phyloP scores from a whole-genome alignment of 2,329 filamentous ascomycete genomes.

The Clonostachys solani region DNA sequence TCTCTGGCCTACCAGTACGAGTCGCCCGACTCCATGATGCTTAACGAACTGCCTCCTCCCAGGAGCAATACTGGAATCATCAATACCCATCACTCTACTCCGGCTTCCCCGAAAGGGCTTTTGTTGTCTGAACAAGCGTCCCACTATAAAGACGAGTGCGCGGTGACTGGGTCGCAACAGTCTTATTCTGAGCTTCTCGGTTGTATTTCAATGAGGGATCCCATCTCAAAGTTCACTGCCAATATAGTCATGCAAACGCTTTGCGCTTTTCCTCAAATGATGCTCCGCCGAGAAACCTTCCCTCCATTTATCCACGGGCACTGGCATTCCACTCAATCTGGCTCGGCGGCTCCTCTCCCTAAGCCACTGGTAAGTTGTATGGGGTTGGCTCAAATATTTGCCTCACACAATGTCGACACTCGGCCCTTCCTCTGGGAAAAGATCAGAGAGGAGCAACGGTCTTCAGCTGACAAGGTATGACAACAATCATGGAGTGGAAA shows the following conservation, averaged over 20 bases:
- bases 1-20: too few relatives aligned
- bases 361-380: slow-evolving; percentile 16
- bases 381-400: slow-evolving; percentile 16
- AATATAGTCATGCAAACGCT: slow-evolving; percentile 14
- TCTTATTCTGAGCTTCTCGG: too few relatives aligned
- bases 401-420: slow-evolving; percentile 11
- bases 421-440: slow-evolving; percentile 17
- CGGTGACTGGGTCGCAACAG: too few relatives aligned
- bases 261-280: slow-evolving; percentile 21
- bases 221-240: slow-evolving; percentile 8
- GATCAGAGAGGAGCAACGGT: slow-evolving; percentile 13
- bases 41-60: too few relatives aligned
- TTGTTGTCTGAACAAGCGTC: too few relatives aligned
- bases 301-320: slow-evolving; percentile 22
- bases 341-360: slow-evolving; percentile 3
- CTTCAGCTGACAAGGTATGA: slow-evolving; percentile 1
- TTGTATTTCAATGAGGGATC: not conserved
- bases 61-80: too few relatives aligned
- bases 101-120: too few relatives aligned
- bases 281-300: slow-evolving; percentile 19
- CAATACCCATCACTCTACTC: too few relatives aligned
- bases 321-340: slow-evolving; percentile 8
- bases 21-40: too few relatives aligned
- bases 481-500: slow-evolving; percentile 4
- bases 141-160: too few relatives aligned